Evolutionary conservation across 2,329 filamentous ascomycete species (phyloP).

Genomic region (Drechslera avenae): DNA sequence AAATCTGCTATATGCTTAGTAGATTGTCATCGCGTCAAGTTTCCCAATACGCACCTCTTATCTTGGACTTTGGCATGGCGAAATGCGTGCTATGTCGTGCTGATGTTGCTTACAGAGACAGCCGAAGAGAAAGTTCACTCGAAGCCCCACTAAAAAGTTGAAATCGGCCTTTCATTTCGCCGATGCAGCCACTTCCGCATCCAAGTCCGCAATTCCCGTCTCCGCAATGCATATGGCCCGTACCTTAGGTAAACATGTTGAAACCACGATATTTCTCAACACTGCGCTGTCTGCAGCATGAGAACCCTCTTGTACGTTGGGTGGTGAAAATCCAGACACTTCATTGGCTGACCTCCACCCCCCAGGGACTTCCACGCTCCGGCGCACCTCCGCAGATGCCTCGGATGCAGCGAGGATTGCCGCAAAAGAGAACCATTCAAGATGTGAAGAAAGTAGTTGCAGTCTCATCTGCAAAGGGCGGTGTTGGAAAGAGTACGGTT

Average conservation of each 20-base stretch:
- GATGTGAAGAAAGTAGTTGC: constrained; percentile 91
- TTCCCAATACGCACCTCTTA: constrained; percentile 24
- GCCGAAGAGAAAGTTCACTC: constrained; percentile 23
- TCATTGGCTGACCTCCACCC: constrained; percentile 12
- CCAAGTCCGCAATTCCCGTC: constrained; percentile 24
- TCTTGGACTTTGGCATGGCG: constrained; percentile 41
- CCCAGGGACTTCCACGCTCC: constrained; percentile 80
- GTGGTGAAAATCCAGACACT: not conserved
- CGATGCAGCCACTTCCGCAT: constrained; percentile 33
- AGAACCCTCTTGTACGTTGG: constrained; percentile 77
- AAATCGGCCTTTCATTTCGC: constrained; percentile 20
- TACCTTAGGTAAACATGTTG: constrained; percentile 49
- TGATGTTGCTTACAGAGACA: constrained; percentile 5
- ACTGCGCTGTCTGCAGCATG: constrained; percentile 64
- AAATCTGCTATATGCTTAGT: constrained; percentile 62
- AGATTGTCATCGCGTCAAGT: not conserved
- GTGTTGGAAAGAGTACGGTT: constrained; percentile 96
- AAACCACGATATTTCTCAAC: constrained; percentile 61
- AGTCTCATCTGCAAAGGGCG: constrained; percentile 96
- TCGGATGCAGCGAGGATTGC: constrained; percentile 79
- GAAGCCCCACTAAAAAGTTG: constrained; percentile 41
- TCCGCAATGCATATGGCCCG: not conserved
- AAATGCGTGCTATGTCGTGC: not conserved
- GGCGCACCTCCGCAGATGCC: constrained; percentile 69
- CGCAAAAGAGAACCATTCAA: constrained; percentile 77